phyloP scores from a whole-genome alignment of 306 rosid species.

The Elaeagnus macrophylla region DNA sequence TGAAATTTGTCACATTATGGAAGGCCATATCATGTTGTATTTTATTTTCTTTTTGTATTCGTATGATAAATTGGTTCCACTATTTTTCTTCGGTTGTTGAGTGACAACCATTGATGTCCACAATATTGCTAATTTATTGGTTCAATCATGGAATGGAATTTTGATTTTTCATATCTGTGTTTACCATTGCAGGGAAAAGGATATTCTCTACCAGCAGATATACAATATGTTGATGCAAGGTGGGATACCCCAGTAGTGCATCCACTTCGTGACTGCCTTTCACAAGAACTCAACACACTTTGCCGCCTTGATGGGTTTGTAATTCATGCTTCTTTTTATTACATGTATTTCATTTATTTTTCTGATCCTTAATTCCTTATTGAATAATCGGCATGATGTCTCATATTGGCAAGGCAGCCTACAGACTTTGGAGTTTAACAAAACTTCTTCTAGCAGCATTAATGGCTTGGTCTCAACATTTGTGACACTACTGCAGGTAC shows the following conservation, averaged over 20 bases:
- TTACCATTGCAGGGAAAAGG: constrained; percentile 74
- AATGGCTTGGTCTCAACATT: constrained; percentile 80
- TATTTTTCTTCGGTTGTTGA: too few relatives aligned
- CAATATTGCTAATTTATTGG: background rate
- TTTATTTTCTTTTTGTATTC: too few relatives aligned
- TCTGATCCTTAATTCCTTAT: constrained; percentile 4
- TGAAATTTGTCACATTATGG: too few relatives aligned
- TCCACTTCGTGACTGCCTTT: constrained; percentile 85
- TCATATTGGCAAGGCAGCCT: constrained; percentile 85
- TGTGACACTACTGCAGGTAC: constrained; percentile 78
- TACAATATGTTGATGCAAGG: constrained; percentile 86
- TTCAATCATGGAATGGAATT: background rate
- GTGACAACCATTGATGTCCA: too few relatives aligned
- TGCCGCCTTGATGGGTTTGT: constrained; percentile 87
- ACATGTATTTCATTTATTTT: background rate
- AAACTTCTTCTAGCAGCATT: constrained; percentile 42
- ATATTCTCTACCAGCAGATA: constrained; percentile 83
- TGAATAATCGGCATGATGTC: constrained; percentile 25
- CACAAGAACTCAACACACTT: constrained; percentile 68
- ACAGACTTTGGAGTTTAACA: constrained; percentile 46
- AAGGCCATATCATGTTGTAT: too few relatives aligned
- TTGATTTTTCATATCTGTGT: background rate
- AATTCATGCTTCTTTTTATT: constrained; percentile 6
- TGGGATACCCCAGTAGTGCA: constrained; percentile 74
- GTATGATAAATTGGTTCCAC: too few relatives aligned